phyloP scores from a whole-genome alignment of 331 rosid species.

The Spiraea crenata region DNA sequence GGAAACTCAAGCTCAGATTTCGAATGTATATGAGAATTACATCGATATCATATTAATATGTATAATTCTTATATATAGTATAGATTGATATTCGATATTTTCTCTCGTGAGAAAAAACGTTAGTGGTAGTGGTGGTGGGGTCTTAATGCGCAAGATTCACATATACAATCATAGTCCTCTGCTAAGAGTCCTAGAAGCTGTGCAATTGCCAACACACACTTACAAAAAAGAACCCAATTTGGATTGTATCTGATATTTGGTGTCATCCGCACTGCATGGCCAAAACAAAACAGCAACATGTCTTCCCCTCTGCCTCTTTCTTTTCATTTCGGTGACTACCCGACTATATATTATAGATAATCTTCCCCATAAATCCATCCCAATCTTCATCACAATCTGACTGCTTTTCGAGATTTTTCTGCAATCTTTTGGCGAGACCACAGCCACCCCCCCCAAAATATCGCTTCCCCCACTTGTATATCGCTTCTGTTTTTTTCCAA shows the following conservation, averaged over 20 bases:
- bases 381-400: conserved; percentile 1
- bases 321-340: neutral
- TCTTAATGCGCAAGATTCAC: neutral
- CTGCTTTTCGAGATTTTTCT: conserved; percentile 18
- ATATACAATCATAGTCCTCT: no score
- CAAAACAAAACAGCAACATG: neutral
- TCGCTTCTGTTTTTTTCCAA: conserved; percentile 9
- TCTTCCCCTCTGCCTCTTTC: conserved; percentile 1
- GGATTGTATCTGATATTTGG: neutral
- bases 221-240: neutral
- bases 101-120: no score
- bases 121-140: neutral
- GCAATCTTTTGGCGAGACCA: conserved; percentile 21
- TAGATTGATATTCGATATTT: no score
- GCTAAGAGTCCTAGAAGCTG: no score
- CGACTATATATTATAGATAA: conserved; percentile 1
- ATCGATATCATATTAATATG: no score
- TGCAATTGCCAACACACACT: no score
- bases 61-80: no score
- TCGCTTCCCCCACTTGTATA: conserved; percentile 33
- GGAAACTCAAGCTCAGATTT: no score
- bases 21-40: no score
- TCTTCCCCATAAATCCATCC: neutral
- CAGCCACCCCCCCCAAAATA: conserved; percentile 24
- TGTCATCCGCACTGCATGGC: conserved; percentile 1